Base-by-base conservation (phyloP, 192 early-diverging fungal genomes). In the Gigaspora rosea region DNA sequence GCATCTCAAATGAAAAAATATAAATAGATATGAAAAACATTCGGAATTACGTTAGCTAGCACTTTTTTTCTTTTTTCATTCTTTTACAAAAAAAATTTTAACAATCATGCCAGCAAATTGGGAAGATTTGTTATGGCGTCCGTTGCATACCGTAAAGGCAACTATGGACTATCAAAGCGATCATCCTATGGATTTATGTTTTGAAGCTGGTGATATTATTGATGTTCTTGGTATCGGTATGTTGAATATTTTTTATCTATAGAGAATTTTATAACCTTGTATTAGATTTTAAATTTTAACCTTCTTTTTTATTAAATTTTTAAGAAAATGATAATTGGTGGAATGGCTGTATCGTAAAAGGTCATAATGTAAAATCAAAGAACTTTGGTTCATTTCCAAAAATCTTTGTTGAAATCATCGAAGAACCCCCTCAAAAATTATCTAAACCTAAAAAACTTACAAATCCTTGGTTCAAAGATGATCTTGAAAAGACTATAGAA, bases 131-230 rank as follows among this genome's bases (percentile, higher is more conserved):
- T 41, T 75, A 36, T 81, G 80, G 80, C 11, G 49, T 15, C 78
- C 80, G 41, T 18, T 75, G n/a, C 72, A 81, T 52, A 59, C 57
- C 46, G 77, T 57, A 49, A 72, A 74, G 36, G 80, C 80, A 11
- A 73, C 56, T 22, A 59, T 51, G 32, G 63, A 63, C 2, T 81
- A 81, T 49, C 18, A 65, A 8, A 78, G 77, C 20, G 36, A 56
- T n/a, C 80, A 81, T 74, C 71, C 77, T n/a, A 75, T 81, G 80
- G 80, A 81, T 52, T 67, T 81, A 16, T 70, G n/a, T 47, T 81
- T 81, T 75, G 41, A 73, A n/a, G 66, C 41, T 27, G 80, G 77
- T 22, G 77, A 78, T 7, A 36, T 75, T 33, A 81, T 81, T 48
- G 72, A 81, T 20, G 80, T 81, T 32, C 52, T 81, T 11, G 80